Conservation (phyloP, 169 alveolate species). For the Hepatocystis sp. region DNA sequence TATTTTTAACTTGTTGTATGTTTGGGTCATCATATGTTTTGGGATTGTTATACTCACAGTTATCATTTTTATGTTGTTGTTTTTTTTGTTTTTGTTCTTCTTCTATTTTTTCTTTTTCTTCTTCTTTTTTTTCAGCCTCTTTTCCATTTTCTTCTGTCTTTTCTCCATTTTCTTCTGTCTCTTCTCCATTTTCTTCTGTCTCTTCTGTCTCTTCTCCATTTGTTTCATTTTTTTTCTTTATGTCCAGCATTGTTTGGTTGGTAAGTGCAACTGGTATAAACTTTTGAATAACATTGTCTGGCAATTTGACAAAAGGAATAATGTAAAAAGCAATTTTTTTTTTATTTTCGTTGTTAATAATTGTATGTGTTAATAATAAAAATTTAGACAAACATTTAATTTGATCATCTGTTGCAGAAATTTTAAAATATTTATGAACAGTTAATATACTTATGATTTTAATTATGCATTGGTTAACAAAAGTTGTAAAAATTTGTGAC, state of each 20-base stretch:
- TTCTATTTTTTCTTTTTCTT: no score
- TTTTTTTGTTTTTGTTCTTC: no score
- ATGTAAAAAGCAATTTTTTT: slow-evolving; percentile 28
- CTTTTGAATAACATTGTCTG: no score
- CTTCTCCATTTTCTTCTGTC: not conserved
- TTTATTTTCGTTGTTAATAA: slow-evolving; percentile 31
- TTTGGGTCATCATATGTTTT: not conserved
- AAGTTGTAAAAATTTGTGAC: slow-evolving; percentile 21
- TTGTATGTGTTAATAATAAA: slow-evolving; percentile 15
- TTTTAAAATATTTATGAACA: slow-evolving; percentile 29
- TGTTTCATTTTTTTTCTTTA: no score
- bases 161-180: not conserved
- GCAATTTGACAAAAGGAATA: slow-evolving; percentile 45
- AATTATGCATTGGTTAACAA: slow-evolving; percentile 46
- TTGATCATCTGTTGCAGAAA: slow-evolving; percentile 27
- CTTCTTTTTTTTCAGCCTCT: not conserved
- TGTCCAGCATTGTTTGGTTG: no score
- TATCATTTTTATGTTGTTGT: no score
- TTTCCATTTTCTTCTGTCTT: not conserved
- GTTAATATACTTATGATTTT: slow-evolving; percentile 28
- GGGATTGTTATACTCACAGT: not conserved
- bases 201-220: slow-evolving; percentile 3
- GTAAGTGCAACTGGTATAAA: no score
- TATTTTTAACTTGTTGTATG: slow-evolving; percentile 2
- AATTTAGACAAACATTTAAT: slow-evolving; percentile 25